Evolutionary conservation across 768 basidiomycete genomes (phyloP).

Genomic region (Russula ochroleuca): DNA sequence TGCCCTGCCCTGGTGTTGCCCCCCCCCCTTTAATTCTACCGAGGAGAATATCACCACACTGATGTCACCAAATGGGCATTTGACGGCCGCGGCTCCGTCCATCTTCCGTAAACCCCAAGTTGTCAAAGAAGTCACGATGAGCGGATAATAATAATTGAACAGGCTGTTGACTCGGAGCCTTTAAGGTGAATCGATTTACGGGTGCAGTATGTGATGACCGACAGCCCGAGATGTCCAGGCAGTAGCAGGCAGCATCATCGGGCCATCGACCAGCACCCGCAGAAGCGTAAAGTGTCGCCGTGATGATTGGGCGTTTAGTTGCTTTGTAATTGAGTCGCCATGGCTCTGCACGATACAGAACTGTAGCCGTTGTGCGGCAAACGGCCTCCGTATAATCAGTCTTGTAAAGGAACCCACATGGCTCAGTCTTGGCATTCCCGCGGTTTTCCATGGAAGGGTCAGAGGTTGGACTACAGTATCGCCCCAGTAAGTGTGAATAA

Average conservation of each 20-base stretch:
- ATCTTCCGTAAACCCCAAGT: background rate
- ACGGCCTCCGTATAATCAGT: background rate
- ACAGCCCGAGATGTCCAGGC: background rate
- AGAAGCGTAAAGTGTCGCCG: background rate
- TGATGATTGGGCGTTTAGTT: background rate
- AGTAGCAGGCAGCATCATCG: background rate
- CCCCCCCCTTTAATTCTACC: no score
- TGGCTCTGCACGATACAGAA: background rate
- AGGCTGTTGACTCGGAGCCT: background rate
- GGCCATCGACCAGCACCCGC: background rate
- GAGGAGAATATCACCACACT: background rate
- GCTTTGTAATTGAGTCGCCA: background rate
- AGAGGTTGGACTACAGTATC: no score
- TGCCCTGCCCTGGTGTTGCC: background rate
- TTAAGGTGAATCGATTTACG: no score
- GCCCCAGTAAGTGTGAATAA: no score
- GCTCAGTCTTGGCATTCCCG: background rate
- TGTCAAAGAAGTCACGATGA: background rate
- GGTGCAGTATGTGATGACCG: background rate
- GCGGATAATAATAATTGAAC: background rate
- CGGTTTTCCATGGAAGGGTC: background rate
- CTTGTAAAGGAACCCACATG: background rate
- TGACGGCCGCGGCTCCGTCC: background rate
- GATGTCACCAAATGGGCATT: background rate
- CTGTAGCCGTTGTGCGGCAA: background rate